Percentiles rank a stretch among this genome's conserved stretches.
These are phyloP conservation scores for Globisporangium paroecandrum DNA, from an alignment of 352 stramenopile species.

Conservation along the genomic window DNA sequence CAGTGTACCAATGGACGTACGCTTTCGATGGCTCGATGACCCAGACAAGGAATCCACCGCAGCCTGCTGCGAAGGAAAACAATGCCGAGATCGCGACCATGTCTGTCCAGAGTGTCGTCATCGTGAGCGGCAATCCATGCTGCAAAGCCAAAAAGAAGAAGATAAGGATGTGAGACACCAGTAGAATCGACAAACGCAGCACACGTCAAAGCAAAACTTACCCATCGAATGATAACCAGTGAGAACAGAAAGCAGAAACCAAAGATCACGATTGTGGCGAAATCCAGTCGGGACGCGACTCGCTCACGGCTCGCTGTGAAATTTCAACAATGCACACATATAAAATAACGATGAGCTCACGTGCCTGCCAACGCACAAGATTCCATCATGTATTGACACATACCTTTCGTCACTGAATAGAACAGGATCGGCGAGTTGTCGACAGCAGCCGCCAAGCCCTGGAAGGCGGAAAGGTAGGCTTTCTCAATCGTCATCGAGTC, in stretches of 20 bases:
- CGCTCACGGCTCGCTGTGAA: conserved; percentile 38
- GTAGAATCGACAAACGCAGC: background rate
- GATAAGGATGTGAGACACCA: background rate
- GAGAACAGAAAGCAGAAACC: conserved; percentile 77
- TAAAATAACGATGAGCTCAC: background rate
- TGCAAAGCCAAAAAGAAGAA: conserved; percentile 14
- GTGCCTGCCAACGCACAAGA: background rate
- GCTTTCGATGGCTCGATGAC: conserved; percentile 78
- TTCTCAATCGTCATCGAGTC: conserved; percentile 56
- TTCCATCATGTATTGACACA: background rate
- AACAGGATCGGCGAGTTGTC: conserved; percentile 58
- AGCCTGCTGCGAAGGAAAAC: conserved; percentile 80
- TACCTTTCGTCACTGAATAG: conserved; percentile 34
- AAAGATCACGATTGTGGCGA: conserved; percentile 69
- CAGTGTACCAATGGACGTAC: conserved; percentile 82
- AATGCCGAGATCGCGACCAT: conserved; percentile 79
- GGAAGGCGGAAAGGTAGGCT: conserved; percentile 68
- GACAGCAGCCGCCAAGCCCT: conserved; percentile 48
- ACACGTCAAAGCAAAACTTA: conserved; percentile 10
- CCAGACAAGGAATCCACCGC: conserved; percentile 79
- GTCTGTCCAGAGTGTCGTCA: conserved; percentile 83
- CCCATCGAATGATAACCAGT: conserved; percentile 80
- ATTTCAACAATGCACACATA: background rate
- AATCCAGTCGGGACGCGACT: conserved; percentile 62
- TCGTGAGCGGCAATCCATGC: conserved; percentile 77